Conservation (phyloP, 306 rosid species). For the Geum urbanum region DNA sequence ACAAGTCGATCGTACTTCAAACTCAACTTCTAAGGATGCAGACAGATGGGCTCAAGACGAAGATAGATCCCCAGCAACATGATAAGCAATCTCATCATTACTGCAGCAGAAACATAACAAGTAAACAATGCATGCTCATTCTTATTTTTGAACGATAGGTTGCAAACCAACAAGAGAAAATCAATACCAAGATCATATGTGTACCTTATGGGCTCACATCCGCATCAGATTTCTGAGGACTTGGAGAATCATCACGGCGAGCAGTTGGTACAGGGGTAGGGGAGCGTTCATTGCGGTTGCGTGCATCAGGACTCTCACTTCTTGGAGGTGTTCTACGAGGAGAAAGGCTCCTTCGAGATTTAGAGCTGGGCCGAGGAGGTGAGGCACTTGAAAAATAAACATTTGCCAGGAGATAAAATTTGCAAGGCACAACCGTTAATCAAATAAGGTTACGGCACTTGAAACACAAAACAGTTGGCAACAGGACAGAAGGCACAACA, state of each 20-base stretch:
- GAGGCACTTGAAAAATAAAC: constrained; percentile 38
- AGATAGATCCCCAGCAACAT: constrained; percentile 1
- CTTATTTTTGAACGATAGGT: not conserved
- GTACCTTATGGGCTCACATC: constrained; percentile 40
- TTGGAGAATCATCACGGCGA: constrained; percentile 44
- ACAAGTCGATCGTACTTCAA: constrained; percentile 28
- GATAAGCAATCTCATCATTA: constrained; percentile 32
- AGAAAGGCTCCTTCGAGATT: constrained; percentile 36
- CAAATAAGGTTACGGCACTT: not conserved
- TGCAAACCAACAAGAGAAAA: not conserved
- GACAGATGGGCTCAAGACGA: constrained; percentile 14
- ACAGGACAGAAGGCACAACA: too few species aligned
- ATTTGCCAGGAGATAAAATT: constrained; percentile 8
- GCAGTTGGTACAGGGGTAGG: constrained; percentile 35
- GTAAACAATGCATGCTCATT: constrained; percentile 5
- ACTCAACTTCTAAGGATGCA: constrained; percentile 20
- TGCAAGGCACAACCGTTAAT: constrained; percentile 8
- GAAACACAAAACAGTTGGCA: too few species aligned
- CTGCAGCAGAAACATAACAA: constrained; percentile 28
- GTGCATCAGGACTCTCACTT: constrained; percentile 37
- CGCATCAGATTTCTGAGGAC: constrained; percentile 53
- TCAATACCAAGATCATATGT: not conserved
- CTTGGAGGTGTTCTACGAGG: constrained; percentile 42
- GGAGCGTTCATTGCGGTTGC: constrained; percentile 30
- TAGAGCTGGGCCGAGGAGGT: constrained; percentile 36